Evolutionary conservation across 2,329 filamentous ascomycete genomes (phyloP).

Genomic region (Cercospora sp.): DNA sequence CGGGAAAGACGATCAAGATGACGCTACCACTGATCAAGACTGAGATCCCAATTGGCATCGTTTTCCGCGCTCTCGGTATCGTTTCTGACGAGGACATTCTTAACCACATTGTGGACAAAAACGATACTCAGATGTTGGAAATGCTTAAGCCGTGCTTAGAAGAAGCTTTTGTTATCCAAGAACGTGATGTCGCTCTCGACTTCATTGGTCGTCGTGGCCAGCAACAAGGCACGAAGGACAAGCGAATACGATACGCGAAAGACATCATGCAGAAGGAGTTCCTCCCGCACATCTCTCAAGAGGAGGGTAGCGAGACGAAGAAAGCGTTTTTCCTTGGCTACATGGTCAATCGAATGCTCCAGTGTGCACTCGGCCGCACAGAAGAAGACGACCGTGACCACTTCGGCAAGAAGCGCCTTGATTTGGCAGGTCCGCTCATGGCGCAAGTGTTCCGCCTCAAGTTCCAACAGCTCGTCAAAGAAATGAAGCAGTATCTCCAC

Average conservation of each 20-base stretch:
- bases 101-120: constrained; percentile 94
- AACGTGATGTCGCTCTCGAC: constrained; percentile 89
- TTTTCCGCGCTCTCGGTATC: constrained; percentile 92
- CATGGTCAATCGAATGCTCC: constrained; percentile 95
- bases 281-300: constrained; percentile 92
- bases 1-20: constrained; percentile 85
- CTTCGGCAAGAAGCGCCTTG: constrained; percentile 96
- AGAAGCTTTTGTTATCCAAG: constrained; percentile 94
- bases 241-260: constrained; percentile 86
- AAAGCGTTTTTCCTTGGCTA: constrained; percentile 99
- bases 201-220: constrained; percentile 92
- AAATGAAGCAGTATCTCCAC: constrained; percentile 87
- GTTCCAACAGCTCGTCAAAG: constrained; percentile 85
- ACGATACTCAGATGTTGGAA: constrained; percentile 95
- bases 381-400: constrained; percentile 98
- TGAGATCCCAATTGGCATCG: constrained; percentile 90
- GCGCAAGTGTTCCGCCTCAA: constrained; percentile 95
- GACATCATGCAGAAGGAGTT: constrained; percentile 98
- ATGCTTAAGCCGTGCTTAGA: constrained; percentile 97
- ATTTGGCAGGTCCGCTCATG: constrained; percentile 89
- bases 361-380: constrained; percentile 87
- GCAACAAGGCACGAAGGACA: constrained; percentile 73
- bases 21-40: constrained; percentile 91
- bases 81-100: constrained; percentile 98
- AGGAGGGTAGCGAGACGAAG: constrained; percentile 87